Evolutionary conservation across 306 rosid species (phyloP).

Genomic region (Corylus avellana): DNA sequence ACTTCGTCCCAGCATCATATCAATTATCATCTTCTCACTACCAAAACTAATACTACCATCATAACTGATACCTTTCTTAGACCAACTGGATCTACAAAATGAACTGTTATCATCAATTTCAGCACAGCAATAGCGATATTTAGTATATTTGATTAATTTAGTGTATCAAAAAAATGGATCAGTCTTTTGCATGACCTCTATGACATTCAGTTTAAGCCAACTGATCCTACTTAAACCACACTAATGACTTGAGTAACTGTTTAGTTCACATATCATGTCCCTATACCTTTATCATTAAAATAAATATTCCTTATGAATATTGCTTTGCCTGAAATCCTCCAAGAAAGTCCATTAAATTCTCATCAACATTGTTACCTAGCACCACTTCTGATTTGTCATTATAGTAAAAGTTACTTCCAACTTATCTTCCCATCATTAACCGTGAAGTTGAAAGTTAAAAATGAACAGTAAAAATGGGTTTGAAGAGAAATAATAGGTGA

Average conservation of each 20-base stretch:
- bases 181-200: background rate
- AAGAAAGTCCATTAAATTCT: background rate
- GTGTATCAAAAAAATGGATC: background rate
- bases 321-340: background rate
- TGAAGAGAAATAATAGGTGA: background rate
- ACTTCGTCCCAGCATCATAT: background rate
- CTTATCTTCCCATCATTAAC: constrained; percentile 18
- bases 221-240: background rate
- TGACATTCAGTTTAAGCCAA: constrained; percentile 4
- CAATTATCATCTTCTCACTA: too few relatives aligned
- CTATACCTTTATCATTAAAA: background rate
- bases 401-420: constrained; percentile 5
- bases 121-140: background rate
- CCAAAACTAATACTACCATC: too few relatives aligned
- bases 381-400: background rate
- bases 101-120: too few relatives aligned
- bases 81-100: too few relatives aligned
- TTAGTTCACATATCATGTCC: background rate
- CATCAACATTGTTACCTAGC: constrained; percentile 18
- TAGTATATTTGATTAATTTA: background rate
- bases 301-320: background rate
- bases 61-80: too few relatives aligned
- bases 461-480: background rate
- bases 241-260: constrained; percentile 2
- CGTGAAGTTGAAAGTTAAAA: constrained; percentile 14